Conservation (phyloP, 2,329 filamentous ascomycete species). For the Cercospora brassicicola region DNA sequence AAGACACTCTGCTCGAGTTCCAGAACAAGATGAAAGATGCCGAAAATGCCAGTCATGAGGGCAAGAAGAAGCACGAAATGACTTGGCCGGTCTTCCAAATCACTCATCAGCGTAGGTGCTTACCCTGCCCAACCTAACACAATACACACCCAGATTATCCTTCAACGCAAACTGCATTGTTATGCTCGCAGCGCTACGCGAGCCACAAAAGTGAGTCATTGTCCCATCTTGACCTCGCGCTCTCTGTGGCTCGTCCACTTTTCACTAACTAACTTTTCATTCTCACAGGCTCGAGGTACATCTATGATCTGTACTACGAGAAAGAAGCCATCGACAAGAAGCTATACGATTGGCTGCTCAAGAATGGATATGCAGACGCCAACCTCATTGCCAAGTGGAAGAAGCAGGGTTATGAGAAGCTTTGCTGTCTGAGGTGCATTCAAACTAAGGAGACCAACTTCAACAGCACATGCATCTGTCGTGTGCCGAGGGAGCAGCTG, state of each 20-base stretch:
- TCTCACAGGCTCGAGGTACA: conserved; percentile 68
- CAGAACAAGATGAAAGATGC: conserved; percentile 92
- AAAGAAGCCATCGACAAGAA: conserved; percentile 91
- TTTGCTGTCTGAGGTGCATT: conserved; percentile 93
- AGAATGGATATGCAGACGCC: conserved; percentile 93
- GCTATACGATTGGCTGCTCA: conserved; percentile 93
- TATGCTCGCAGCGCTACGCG: conserved; percentile 9
- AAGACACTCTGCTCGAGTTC: conserved; percentile 82
- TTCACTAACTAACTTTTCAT: conserved; percentile 24
- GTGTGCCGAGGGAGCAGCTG: conserved; percentile 83
- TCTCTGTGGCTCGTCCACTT: conserved; percentile 11
- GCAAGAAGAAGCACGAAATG: conserved; percentile 85
- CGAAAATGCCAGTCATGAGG: conserved; percentile 77
- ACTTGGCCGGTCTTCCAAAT: conserved; percentile 99
- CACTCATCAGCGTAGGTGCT: conserved; percentile 74
- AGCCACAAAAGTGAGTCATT: conserved; percentile 38
- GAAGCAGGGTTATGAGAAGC: conserved; percentile 97
- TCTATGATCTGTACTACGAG: conserved; percentile 97
- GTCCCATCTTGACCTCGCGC: conserved; percentile 34
- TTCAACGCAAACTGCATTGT: not conserved
- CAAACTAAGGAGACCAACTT: conserved; percentile 99
- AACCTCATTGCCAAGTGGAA: conserved; percentile 99
- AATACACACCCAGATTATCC: not conserved
- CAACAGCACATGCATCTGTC: conserved; percentile 94
- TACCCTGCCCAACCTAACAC: conserved; percentile 1